phyloP scores from a whole-genome alignment of 2,329 filamentous ascomycete genomes.

The Alternaria gansuensis region DNA sequence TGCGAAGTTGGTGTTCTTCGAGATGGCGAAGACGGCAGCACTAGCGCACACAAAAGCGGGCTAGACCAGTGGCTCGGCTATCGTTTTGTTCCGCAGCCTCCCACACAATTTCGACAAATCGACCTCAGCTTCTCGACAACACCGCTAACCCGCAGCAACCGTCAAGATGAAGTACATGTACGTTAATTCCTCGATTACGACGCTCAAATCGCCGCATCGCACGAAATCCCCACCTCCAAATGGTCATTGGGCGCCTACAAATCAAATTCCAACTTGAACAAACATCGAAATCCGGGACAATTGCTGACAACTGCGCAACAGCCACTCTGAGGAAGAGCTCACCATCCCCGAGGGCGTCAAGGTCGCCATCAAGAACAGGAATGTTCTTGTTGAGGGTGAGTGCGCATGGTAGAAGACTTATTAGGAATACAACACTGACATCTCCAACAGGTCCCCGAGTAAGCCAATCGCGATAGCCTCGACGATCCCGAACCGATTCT shows the following conservation, averaged over 20 bases:
- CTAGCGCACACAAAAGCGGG: constrained; percentile 19
- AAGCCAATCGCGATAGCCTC: constrained; percentile 29
- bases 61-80: constrained; percentile 28
- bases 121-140: constrained; percentile 38
- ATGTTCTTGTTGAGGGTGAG: constrained; percentile 96
- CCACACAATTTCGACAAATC: constrained; percentile 24
- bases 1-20: neutral
- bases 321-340: constrained; percentile 93
- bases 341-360: constrained; percentile 97
- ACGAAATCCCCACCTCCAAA: constrained; percentile 24
- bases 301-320: constrained; percentile 47
- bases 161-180: constrained; percentile 97
- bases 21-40: constrained; percentile 12
- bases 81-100: constrained; percentile 24
- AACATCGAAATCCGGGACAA: constrained; percentile 25
- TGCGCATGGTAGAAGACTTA: constrained; percentile 53
- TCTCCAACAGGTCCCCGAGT: constrained; percentile 43
- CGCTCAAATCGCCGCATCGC: constrained; percentile 26
- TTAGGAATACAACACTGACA: constrained; percentile 30
- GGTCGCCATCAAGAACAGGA: constrained; percentile 94
- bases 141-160: constrained; percentile 50
- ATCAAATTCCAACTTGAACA: constrained; percentile 26
- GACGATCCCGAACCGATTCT: constrained; percentile 25
- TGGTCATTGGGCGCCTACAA: constrained; percentile 23
- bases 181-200: constrained; percentile 32